A percentile compares a stretch with the other conserved stretches of the same genome.
Evolutionary conservation across 2,329 filamentous ascomycete species (phyloP).

Genomic region (Cladosporium halotolerans): DNA sequence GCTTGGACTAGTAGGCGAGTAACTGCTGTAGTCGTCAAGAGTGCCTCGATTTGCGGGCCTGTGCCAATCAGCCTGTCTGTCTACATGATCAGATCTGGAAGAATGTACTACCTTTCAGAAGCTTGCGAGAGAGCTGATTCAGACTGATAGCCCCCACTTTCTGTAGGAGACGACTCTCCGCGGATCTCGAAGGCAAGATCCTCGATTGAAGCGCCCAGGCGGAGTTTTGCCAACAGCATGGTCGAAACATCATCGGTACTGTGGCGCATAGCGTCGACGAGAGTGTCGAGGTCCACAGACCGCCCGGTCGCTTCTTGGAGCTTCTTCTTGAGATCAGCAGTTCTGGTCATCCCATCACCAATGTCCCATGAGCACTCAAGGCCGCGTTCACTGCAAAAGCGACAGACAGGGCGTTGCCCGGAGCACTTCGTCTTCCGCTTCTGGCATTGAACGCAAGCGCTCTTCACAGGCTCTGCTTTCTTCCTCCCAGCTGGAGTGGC

Average conservation of each 20-base stretch:
- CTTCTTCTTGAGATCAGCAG: conserved; percentile 7
- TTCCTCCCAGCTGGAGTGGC: neutral
- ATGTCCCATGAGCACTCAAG: conserved; percentile 11
- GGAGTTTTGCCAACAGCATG: conserved; percentile 6
- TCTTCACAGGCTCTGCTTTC: conserved; percentile 11
- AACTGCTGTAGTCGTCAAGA: too few relatives aligned
- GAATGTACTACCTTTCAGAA: neutral
- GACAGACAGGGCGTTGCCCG: conserved; percentile 7
- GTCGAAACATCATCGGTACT: conserved; percentile 6
- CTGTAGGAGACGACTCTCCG: neutral
- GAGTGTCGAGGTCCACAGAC: conserved; percentile 1
- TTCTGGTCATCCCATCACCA: conserved; percentile 9
- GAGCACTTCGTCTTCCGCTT: conserved; percentile 12
- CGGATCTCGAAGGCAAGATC: neutral
- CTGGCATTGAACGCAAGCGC: conserved; percentile 11
- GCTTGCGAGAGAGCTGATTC: neutral
- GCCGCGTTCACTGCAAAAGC: conserved; percentile 7
- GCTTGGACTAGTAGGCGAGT: neutral
- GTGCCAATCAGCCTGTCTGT: neutral
- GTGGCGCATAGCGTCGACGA: conserved; percentile 4
- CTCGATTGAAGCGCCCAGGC: neutral
- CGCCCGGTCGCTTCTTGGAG: conserved; percentile 1
- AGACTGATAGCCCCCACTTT: neutral
- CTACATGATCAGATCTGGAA: neutral
- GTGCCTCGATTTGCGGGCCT: neutral